Percentiles rank a stretch among this genome's conserved stretches.
These are phyloP conservation scores for Talaromyces adpressus DNA, from an alignment of 495 filamentous ascomycete species.

Conservation along the genomic window DNA sequence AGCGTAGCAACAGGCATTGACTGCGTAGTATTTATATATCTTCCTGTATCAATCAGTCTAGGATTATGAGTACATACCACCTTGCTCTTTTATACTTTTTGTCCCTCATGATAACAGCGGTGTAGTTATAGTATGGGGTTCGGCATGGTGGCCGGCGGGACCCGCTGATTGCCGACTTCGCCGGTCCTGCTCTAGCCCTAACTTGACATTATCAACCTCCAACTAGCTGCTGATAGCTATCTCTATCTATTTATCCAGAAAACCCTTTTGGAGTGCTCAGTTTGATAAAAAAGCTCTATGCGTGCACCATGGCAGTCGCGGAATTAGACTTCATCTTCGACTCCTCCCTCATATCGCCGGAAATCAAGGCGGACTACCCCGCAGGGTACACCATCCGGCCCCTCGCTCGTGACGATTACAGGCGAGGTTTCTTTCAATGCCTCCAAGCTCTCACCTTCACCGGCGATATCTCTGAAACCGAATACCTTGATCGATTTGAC, in stretches of 20 bases:
- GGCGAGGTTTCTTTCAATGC: constrained; percentile 5
- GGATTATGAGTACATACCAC: no score
- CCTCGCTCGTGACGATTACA: constrained; percentile 5
- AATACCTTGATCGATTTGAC: constrained; percentile 4
- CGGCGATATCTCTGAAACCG: not conserved
- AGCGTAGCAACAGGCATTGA: no score
- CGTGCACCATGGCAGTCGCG: not conserved
- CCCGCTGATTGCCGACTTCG: not conserved
- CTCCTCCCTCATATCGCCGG: not conserved
- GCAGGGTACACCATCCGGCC: constrained; percentile 9
- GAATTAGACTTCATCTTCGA: constrained; percentile 6
- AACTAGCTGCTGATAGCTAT: not conserved
- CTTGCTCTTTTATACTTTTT: not conserved
- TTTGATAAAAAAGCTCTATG: not conserved
- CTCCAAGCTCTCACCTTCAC: constrained; percentile 2
- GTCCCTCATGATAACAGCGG: not conserved
- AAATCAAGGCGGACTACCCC: constrained; percentile 4
- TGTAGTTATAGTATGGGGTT: not conserved
- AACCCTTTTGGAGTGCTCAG: not conserved
- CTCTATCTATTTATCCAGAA: not conserved
- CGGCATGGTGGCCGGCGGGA: not conserved
- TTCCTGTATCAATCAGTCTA: no score
- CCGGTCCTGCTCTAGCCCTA: not conserved
- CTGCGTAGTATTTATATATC: no score
- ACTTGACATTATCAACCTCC: not conserved